Evolutionary conservation across 495 filamentous ascomycete species (phyloP), one percentile per base, ranked within the genome.

Genomic region (Penicillium steckii): DNA sequence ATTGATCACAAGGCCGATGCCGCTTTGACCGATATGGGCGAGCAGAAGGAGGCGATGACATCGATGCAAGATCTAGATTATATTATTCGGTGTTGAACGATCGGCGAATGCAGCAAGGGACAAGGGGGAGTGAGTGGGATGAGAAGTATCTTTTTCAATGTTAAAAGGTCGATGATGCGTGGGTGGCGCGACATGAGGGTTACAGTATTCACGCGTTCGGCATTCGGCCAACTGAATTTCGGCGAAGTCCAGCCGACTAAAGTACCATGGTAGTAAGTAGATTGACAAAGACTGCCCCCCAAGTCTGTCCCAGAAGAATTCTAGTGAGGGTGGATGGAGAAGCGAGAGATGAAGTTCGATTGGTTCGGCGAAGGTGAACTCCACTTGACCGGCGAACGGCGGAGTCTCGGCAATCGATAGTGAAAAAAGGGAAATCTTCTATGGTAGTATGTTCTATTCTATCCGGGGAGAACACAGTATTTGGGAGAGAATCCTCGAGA

Each of bases 21-120:
- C 64, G 60, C 51, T 72, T 72, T 45, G 69, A 72, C 40, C 67
- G 65, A 52, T 72, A 72, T 13, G 67, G 69, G 29, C 69, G 67
- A 49, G 57, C 51, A 19, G 58, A 56, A n/a, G 40, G 12, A n/a
- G 56, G 53, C 12, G 46, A 54, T 13, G 50, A 51, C 52, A 53
- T 56, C n/a, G n/a, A 17, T 30, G 8, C 24, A 21, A 21, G 17
- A 5, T n/a, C n/a, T n/a, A n/a, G n/a, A n/a, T n/a, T n/a, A n/a
- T n/a, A n/a, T n/a, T n/a, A n/a, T 40, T 10, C 38, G 23, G 22
- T 30, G 38, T 18, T n/a, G 25, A 17, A 37, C 0, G 21, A 44
- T 53, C 59, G 59, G 59, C 52, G 48, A 55, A 57, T 21, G 32
- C 18, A 23, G 18, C 8, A 27, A 27, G 25, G 23, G 35, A 21